Conservation (phyloP, 148 eudicot genomes). For the Euryodendron excelsum region DNA sequence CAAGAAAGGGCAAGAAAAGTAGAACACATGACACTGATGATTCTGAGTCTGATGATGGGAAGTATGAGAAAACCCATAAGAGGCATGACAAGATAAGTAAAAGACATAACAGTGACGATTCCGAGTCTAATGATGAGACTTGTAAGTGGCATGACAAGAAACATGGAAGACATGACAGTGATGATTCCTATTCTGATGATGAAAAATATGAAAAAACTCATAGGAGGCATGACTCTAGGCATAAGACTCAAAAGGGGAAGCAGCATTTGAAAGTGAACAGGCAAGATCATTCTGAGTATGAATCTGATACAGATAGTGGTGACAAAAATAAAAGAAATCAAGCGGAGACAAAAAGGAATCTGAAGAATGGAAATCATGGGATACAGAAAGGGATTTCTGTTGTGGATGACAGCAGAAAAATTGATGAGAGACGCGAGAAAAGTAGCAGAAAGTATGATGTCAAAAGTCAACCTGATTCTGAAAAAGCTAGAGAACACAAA, state of each 20-base stretch:
- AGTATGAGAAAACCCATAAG: slow-evolving; percentile 12
- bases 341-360: slow-evolving; percentile 18
- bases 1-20: slow-evolving; percentile 15
- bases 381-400: slow-evolving; percentile 17
- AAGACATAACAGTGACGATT: background rate
- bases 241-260: slow-evolving; percentile 13
- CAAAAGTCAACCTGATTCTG: slow-evolving; percentile 20
- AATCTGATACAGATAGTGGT: slow-evolving; percentile 20
- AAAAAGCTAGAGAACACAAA: slow-evolving; percentile 11
- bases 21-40: slow-evolving; percentile 23
- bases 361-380: slow-evolving; percentile 17
- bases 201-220: slow-evolving; percentile 16
- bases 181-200: slow-evolving; percentile 30
- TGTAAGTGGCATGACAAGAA: too few relatives aligned
- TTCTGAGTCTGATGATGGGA: slow-evolving; percentile 6
- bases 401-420: slow-evolving; percentile 17
- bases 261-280: slow-evolving; percentile 19
- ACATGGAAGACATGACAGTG: too few relatives aligned
- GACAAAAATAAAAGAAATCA: slow-evolving; percentile 21
- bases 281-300: slow-evolving; percentile 35
- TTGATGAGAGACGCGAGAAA: slow-evolving; percentile 15
- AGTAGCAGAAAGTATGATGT: slow-evolving; percentile 24
- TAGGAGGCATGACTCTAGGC: slow-evolving; percentile 21
- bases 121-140: too few relatives aligned
- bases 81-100: slow-evolving; percentile 14